Conservation (phyloP, 768 basidiomycete species). For the Leucosporidium yakuticum region DNA sequence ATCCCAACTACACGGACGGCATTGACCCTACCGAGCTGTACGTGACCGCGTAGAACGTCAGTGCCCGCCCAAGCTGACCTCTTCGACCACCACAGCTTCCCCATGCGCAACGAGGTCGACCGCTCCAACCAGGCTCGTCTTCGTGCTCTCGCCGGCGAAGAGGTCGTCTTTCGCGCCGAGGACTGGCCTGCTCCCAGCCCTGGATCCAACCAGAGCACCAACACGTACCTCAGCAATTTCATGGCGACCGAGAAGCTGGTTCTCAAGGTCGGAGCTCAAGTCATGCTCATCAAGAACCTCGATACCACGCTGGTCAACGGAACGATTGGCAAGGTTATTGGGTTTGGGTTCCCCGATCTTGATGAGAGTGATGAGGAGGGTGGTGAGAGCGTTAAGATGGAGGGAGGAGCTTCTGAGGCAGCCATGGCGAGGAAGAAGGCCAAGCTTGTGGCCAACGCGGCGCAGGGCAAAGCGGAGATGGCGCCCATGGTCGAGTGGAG, state of each 20-base stretch:
- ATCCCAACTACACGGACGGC: constrained; percentile 53
- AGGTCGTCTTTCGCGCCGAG: constrained; percentile 54
- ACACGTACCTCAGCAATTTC: constrained; percentile 79
- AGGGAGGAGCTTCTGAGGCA: not conserved
- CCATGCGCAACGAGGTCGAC: constrained; percentile 86
- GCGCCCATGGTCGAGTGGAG: constrained; percentile 38
- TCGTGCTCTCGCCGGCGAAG: constrained; percentile 51
- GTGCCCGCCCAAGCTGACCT: not conserved
- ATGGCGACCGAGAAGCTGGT: constrained; percentile 72
- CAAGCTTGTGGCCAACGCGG: constrained; percentile 22
- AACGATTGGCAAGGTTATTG: constrained; percentile 75
- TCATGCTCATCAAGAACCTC: constrained; percentile 90
- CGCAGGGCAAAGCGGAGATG: constrained; percentile 27
- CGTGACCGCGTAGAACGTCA: not conserved
- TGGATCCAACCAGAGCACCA: constrained; percentile 49
- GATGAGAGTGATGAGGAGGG: constrained; percentile 37
- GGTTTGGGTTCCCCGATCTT: constrained; percentile 56
- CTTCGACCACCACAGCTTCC: constrained; percentile 58
- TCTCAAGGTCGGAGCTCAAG: constrained; percentile 76
- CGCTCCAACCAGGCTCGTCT: constrained; percentile 70
- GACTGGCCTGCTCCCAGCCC: constrained; percentile 56
- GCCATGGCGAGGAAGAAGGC: constrained; percentile 15
- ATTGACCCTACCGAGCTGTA: constrained; percentile 80
- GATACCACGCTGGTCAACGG: constrained; percentile 85
- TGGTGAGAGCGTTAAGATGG: constrained; percentile 4